These are phyloP conservation scores for Ophiostoma ulmi DNA, from an alignment of 2,329 filamentous ascomycete species.

Conservation along the genomic window DNA sequence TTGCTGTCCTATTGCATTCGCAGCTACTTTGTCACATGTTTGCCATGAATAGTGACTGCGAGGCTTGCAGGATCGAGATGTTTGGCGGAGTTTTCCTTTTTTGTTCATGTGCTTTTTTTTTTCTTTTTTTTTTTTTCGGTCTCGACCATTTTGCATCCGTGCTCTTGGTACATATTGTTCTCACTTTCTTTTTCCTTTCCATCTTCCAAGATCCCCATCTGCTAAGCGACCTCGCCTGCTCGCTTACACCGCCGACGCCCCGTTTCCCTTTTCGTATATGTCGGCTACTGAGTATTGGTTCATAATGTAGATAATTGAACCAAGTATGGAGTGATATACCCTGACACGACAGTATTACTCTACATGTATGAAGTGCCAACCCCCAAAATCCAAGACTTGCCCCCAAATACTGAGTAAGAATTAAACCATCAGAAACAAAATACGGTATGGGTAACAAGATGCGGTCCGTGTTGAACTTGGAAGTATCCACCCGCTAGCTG, in stretches of 20 bases:
- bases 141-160: not conserved
- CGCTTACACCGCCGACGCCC: not conserved
- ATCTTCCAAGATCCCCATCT: not conserved
- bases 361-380: not conserved
- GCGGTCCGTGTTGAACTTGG: constrained; percentile 7
- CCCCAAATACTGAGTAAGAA: not conserved
- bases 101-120: not conserved
- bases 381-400: not conserved
- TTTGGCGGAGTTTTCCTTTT: not conserved
- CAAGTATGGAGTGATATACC: too few relatives aligned
- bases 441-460: not conserved
- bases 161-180: not conserved
- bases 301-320: not conserved
- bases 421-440: not conserved
- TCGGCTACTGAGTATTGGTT: not conserved
- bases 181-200: not conserved
- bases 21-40: not conserved
- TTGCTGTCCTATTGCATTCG: not conserved
- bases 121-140: not conserved
- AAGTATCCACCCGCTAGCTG: constrained; percentile 11
- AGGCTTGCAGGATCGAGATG: not conserved
- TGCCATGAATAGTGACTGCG: not conserved
- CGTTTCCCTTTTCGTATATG: not conserved
- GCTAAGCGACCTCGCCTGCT: not conserved
- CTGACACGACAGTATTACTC: not conserved